Evolutionary conservation across 1,139 yeast species (phyloP).

Genomic region (Taiozyma sp.): DNA sequence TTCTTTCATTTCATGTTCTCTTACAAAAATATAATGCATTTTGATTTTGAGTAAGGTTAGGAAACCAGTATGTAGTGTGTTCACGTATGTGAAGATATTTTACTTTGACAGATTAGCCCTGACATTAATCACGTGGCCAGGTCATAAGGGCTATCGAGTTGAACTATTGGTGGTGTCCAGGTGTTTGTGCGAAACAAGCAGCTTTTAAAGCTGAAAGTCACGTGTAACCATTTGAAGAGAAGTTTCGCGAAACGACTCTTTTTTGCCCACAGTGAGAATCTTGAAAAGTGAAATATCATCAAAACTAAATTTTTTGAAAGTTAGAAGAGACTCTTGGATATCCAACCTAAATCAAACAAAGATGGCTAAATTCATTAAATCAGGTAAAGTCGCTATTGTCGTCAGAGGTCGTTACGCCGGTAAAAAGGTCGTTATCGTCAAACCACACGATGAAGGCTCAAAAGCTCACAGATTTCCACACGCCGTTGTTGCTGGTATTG

Average conservation of each 20-base stretch:
- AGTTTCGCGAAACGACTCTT: conserved; percentile 12
- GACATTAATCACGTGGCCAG: conserved; percentile 2
- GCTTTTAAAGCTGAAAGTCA: not conserved
- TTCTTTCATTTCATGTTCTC: not conserved
- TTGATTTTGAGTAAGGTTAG: not conserved
- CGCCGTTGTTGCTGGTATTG: conserved; percentile 99
- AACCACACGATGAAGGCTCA: conserved; percentile 98
- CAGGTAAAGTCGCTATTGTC: conserved; percentile 99
- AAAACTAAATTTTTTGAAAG: conserved; percentile 2
- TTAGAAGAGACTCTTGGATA: not conserved
- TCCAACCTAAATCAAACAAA: conserved; percentile 23
- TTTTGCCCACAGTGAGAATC: conserved; percentile 7
- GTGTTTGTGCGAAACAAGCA: not conserved
- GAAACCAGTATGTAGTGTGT: too few species aligned
- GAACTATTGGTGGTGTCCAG: conserved; percentile 2
- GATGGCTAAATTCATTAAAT: conserved; percentile 97
- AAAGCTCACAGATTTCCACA: conserved; percentile 99
- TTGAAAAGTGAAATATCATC: conserved; percentile 23
- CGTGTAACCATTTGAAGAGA: conserved; percentile 1
- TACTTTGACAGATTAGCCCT: conserved; percentile 2
- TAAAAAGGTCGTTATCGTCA: conserved; percentile 98
- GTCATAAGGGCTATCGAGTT: not conserved
- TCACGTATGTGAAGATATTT: too few species aligned
- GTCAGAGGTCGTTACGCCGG: conserved; percentile 99
- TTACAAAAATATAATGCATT: not conserved